A percentile compares a stretch with the other conserved stretches of the same genome.
These are phyloP conservation scores for Gamsiella multidivaricata DNA, from an alignment of 192 early-diverging fungal species.

Conservation along the genomic window DNA sequence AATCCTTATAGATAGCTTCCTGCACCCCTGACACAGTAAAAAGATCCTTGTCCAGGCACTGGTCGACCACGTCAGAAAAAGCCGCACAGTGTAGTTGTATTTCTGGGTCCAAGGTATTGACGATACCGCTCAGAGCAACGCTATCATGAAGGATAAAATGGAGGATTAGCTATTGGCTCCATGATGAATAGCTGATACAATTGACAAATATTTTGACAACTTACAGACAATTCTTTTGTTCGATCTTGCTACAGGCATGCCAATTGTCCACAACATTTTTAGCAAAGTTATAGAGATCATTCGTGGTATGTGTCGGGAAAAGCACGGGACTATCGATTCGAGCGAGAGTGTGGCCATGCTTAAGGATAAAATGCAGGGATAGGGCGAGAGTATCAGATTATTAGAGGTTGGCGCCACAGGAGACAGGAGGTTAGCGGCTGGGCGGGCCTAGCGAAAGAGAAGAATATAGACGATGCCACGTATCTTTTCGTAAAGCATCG, in stretches of 20 bases:
- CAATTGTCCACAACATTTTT: neutral
- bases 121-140: slow-evolving; percentile 9
- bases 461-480: too few relatives aligned
- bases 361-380: too few relatives aligned
- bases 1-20: neutral
- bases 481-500: too few relatives aligned
- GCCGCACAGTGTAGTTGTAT: neutral
- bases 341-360: too few relatives aligned
- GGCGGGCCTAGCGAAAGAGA: too few relatives aligned
- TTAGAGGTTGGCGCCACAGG: too few relatives aligned
- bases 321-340: too few relatives aligned
- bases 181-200: neutral
- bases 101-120: slow-evolving; percentile 3
- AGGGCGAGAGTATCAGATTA: too few relatives aligned
- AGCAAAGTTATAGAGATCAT: slow-evolving; percentile 2
- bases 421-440: too few relatives aligned
- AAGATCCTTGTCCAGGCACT: slow-evolving; percentile 1
- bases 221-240: slow-evolving; percentile 10
- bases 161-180: neutral
- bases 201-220: neutral
- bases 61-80: neutral
- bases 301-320: too few relatives aligned
- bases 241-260: neutral
- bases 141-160: slow-evolving; percentile 6
- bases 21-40: neutral